Evolutionary conservation across 805 yeast genomes (phyloP).

Genomic region (Sungouiella blattae): DNA sequence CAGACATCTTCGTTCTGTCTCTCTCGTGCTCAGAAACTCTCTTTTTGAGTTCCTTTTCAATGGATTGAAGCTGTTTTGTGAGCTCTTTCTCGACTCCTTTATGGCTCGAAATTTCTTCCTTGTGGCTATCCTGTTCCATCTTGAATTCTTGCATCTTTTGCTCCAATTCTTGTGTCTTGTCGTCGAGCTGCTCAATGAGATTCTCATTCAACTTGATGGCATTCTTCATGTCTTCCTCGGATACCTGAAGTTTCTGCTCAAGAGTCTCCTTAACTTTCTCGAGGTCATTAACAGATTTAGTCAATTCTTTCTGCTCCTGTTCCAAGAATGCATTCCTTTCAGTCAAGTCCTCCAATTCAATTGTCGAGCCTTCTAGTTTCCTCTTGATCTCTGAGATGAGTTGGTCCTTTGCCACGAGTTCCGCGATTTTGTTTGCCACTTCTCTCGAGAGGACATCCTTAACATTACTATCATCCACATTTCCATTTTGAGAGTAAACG

Average conservation of each 20-base stretch:
- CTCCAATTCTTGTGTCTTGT: not conserved
- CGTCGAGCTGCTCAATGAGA: not conserved
- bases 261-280: conserved; percentile 3
- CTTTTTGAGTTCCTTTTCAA: not conserved
- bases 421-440: conserved; percentile 14
- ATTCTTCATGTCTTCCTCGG: conserved; percentile 3
- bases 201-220: conserved; percentile 4
- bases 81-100: not conserved
- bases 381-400: conserved; percentile 16
- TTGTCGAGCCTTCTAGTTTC: conserved; percentile 12
- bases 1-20: not conserved
- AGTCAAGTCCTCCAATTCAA: conserved; percentile 13
- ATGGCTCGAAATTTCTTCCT: not conserved
- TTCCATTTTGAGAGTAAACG: too few relatives aligned
- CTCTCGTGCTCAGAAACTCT: not conserved
- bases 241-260: conserved; percentile 2
- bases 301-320: conserved; percentile 10
- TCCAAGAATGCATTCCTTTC: conserved; percentile 9
- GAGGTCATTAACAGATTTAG: not conserved
- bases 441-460: conserved; percentile 15
- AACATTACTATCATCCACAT: too few relatives aligned
- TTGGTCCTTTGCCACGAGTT: conserved; percentile 16
- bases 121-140: conserved; percentile 3
- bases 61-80: not conserved
- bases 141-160: conserved; percentile 6